These are phyloP conservation scores for Linum trigynum DNA, from an alignment of 345 rosid species.

Conservation along the genomic window DNA sequence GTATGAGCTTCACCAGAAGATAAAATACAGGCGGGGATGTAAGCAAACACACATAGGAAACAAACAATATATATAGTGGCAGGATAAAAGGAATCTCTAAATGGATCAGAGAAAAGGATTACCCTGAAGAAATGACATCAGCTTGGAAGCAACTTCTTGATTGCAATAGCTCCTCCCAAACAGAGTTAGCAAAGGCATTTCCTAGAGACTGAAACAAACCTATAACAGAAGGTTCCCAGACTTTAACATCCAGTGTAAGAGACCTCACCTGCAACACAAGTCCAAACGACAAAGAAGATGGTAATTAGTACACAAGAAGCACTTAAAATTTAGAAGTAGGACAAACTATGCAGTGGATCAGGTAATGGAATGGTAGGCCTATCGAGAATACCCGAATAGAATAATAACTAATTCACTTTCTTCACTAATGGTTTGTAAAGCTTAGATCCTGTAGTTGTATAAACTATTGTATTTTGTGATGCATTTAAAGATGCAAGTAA, in stretches of 20 bases:
- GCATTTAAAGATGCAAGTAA: background rate
- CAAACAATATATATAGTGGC: background rate
- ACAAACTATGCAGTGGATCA: too few relatives aligned
- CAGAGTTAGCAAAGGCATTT: conserved; percentile 52
- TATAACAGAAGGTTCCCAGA: conserved; percentile 73
- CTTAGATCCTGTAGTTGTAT: background rate
- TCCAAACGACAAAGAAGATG: conserved; percentile 2
- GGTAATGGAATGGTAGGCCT: too few relatives aligned
- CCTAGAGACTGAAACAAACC: conserved; percentile 68
- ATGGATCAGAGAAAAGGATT: background rate
- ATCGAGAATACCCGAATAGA: too few relatives aligned
- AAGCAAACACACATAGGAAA: background rate
- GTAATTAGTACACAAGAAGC: background rate
- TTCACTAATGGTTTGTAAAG: conserved; percentile 2
- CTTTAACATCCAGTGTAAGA: conserved; percentile 69
- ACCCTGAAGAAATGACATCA: conserved; percentile 4
- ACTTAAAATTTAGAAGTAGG: background rate
- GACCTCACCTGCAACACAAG: conserved; percentile 54
- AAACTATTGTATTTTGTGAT: background rate
- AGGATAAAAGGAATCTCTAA: background rate
- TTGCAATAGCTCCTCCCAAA: conserved; percentile 66
- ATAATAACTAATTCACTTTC: background rate
- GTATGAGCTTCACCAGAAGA: conserved; percentile 1
- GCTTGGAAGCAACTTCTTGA: conserved; percentile 17
- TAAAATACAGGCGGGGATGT: background rate